A percentile compares a stretch with the other conserved stretches of the same genome.
Evolutionary conservation across 345 rosid species (phyloP).

Genomic region (Nephelium lappaceum): DNA sequence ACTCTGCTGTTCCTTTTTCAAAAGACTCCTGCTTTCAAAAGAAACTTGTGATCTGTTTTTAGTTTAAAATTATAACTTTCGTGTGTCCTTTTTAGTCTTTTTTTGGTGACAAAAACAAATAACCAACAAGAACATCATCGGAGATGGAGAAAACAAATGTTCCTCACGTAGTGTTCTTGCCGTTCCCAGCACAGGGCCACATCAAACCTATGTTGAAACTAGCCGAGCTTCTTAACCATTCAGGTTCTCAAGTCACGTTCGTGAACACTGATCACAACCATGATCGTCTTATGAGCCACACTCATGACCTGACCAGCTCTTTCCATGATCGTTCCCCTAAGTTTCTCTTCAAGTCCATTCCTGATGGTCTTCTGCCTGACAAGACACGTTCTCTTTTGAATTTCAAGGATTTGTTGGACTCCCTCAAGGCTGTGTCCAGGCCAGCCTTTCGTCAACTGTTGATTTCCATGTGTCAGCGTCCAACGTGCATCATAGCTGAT

Average conservation of each 20-base stretch:
- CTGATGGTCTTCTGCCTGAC: conserved; percentile 37
- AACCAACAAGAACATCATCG: too few relatives aligned
- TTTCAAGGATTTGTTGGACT: conserved; percentile 18
- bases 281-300: conserved; percentile 25
- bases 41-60: too few relatives aligned
- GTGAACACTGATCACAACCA: conserved; percentile 43
- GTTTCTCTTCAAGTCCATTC: conserved; percentile 34
- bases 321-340: conserved; percentile 24
- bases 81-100: too few relatives aligned
- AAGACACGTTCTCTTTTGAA: conserved; percentile 18
- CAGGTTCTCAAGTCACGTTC: conserved; percentile 61
- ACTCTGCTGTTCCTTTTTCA: too few relatives aligned
- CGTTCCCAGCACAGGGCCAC: conserved; percentile 63
- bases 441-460: conserved; percentile 27
- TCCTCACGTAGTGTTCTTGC: conserved; percentile 52
- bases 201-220: conserved; percentile 65
- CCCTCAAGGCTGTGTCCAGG: conserved; percentile 1
- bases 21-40: too few relatives aligned
- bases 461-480: background rate
- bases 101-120: too few relatives aligned
- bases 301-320: conserved; percentile 30
- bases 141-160: background rate
- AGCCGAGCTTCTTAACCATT: conserved; percentile 49
- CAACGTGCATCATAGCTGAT: conserved; percentile 43
- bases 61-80: too few relatives aligned